Evolutionary conservation across 495 filamentous ascomycete species (phyloP).

Genomic region (Penicillium subrubescens): DNA sequence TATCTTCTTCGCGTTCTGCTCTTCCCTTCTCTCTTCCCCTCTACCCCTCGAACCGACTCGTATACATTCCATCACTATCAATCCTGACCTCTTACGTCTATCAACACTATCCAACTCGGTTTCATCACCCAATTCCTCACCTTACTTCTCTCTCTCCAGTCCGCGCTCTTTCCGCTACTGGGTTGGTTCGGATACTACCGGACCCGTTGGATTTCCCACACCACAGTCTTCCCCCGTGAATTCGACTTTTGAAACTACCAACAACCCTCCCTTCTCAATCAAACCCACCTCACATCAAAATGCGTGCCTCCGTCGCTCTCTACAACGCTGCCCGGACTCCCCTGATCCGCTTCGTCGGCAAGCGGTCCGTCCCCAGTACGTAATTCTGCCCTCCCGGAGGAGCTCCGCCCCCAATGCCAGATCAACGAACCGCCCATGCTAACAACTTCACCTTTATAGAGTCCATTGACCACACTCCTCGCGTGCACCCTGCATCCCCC

Average conservation of each 20-base stretch:
- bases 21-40: slow-evolving; percentile 15
- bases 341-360: slow-evolving; percentile 90
- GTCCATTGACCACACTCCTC: slow-evolving; percentile 69
- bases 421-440: slow-evolving; percentile 4
- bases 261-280: slow-evolving; percentile 5
- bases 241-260: slow-evolving; percentile 22
- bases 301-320: slow-evolving; percentile 69
- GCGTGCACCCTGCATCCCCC: slow-evolving; percentile 67
- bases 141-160: slow-evolving; percentile 4
- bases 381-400: slow-evolving; percentile 16
- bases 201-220: slow-evolving; percentile 36
- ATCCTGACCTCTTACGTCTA: background rate
- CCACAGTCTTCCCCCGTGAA: slow-evolving; percentile 17
- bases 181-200: slow-evolving; percentile 40
- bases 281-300: slow-evolving; percentile 33
- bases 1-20: slow-evolving; percentile 22
- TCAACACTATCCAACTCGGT: background rate
- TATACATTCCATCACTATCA: background rate
- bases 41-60: slow-evolving; percentile 10
- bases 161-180: slow-evolving; percentile 14
- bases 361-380: slow-evolving; percentile 79
- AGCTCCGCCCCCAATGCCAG: background rate
- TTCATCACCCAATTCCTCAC: slow-evolving; percentile 17
- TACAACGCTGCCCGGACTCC: slow-evolving; percentile 73
- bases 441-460: slow-evolving; percentile 44